Evolutionary conservation across 2,329 filamentous ascomycete species (phyloP), one percentile per base, ranked within the genome.

Genomic region (Fusarium sororula): DNA sequence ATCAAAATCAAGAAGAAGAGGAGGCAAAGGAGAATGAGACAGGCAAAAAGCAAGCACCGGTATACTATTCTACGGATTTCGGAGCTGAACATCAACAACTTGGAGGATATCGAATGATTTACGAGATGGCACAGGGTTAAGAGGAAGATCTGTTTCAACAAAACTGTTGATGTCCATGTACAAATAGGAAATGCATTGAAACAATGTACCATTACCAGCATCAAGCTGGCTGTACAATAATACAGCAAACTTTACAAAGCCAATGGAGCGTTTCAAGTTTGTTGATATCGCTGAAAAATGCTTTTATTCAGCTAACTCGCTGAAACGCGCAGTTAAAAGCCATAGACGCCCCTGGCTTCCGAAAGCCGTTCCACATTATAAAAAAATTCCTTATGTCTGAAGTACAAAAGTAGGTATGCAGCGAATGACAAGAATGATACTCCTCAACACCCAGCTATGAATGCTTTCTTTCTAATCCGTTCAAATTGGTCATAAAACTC

Each of bases 51-150:
- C 87, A 98, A 99, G 89, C 94, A 97, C 81, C 88, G 90, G 79
- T 98, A 93, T 83, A 99, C 96, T 6, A 90, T 98, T 28, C 80
- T 99, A 83, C 89, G 91, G 80, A 93, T 99, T 73, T 92, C 93
- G 80, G 94, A 98, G 83, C 81, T 98, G 72, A 92, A 89, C 80
- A 87, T 97, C 66, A 86, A 87, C 74, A 80, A 77, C 28, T 71
- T 81, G 55, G 84, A 84, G 55, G 83, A 86, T 57, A 78, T 86
- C 58, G 82, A 83, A 45, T 79, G 64, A 63, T 56, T 56, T 48
- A 65, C 66, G 48, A 60, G 58, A 63, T 70, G 51, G 42, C 55
- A 24, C 18, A 50, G 20, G 38, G 69, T 39, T 56, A 39, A 64
- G 41, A 64, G 50, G 59, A 50, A 63, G 53, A 45, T 55, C 17